Evolutionary conservation across 2,329 filamentous ascomycete genomes (phyloP), one percentile per base, ranked within the genome.

Genomic region (Pestalotiopsis sp.): DNA sequence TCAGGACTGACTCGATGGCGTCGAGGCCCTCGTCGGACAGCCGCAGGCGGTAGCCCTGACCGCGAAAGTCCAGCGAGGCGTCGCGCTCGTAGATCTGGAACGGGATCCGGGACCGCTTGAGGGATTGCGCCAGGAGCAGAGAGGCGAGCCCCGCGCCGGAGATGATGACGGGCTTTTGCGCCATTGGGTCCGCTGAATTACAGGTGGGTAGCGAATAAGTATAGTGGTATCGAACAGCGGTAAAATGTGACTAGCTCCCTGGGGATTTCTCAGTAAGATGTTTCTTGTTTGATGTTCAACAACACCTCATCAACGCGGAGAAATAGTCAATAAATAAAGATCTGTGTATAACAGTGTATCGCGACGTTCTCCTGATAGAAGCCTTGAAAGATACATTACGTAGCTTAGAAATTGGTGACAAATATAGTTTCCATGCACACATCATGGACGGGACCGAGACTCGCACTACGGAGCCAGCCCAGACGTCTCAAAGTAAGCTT

Each of bases 41-140:
- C 13, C 89, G 86, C 6, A 91, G 80, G 2, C 89, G 80, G 77
- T 91, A 91, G 0, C 89, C 89, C 74, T 91, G 89, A 0, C 85
- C 88, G 59, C 89, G 88, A 72, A 88, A 89, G 1, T 74, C 69
- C 61, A 85, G 79, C 0, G 82, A 83, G 0, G 76, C 70, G 70
- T 89, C 86, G 57, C 86, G 86, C 77, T 91, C 88, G 73, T 86
- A 90, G 58, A 90, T 84, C 49, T 76, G 80, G 76, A 87, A 90
- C 0, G 84, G 82, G n/a, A 87, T 84, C 0, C 75, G 75, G 60
- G 81, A 78, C 1, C 70, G 75, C 2, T 78, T 80, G 1, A 85
- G 79, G 7, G 82, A 82, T 59, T 83, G 83, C 0, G 81, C 83
- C 1, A 85, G 76, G 0, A 85, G 75, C 1, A 85, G 79, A 0